Percentiles rank a stretch among this genome's conserved stretches.
phyloP scores from a whole-genome alignment of 2,329 filamentous ascomycete genomes.

The Rosellinia necatrix region DNA sequence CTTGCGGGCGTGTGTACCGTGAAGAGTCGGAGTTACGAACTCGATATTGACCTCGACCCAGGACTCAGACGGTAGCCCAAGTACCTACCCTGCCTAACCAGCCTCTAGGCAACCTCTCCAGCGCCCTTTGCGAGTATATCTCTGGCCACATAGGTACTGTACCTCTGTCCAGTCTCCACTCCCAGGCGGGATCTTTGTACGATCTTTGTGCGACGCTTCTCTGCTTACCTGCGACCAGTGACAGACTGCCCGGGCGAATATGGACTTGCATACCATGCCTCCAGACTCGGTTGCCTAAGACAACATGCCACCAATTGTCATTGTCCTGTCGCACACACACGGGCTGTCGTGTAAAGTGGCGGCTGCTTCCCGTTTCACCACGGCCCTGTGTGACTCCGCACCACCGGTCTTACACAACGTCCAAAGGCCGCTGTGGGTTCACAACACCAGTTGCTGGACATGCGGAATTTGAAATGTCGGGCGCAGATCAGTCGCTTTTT shows the following conservation, averaged over 20 bases:
- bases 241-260: too few species aligned
- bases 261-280: too few species aligned
- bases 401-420: neutral
- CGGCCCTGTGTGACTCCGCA: neutral
- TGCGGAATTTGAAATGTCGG: slow-evolving; percentile 14
- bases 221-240: neutral
- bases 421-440: neutral
- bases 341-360: neutral
- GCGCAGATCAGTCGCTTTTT: slow-evolving; percentile 7
- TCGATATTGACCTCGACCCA: neutral
- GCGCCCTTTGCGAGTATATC: too few species aligned
- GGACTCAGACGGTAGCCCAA: too few species aligned
- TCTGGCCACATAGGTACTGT: too few species aligned
- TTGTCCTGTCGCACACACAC: too few species aligned
- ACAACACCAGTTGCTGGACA: neutral
- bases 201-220: neutral
- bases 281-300: too few species aligned
- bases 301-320: neutral
- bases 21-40: slow-evolving; percentile 24
- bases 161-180: slow-evolving; percentile 1
- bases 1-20: slow-evolving; percentile 20
- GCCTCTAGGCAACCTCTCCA: too few species aligned
- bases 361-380: neutral
- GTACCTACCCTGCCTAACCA: too few species aligned
- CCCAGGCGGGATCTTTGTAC: slow-evolving; percentile 1